These are phyloP conservation scores for sweet orange (Citrus sinensis) DNA, from an alignment of 345 rosid genomes.

Conservation along the genomic window DNA sequence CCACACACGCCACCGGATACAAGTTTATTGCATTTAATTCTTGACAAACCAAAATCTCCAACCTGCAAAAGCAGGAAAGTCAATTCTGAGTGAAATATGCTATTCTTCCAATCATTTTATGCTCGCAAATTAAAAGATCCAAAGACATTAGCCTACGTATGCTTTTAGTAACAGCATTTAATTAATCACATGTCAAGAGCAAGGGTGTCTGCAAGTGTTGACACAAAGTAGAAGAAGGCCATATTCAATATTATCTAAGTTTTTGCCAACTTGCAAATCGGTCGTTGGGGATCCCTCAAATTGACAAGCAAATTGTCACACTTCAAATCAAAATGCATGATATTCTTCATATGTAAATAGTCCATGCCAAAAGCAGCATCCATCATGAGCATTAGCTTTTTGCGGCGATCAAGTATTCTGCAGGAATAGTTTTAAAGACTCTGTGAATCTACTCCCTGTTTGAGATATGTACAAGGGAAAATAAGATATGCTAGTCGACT, in stretches of 20 bases:
- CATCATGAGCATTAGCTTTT: conserved; percentile 63
- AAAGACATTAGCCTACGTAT: not conserved
- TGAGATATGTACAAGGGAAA: not conserved
- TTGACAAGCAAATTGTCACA: conserved; percentile 89
- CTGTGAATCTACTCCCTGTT: no score
- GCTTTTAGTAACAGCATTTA: not conserved
- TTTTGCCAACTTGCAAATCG: conserved; percentile 71
- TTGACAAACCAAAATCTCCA: conserved; percentile 93
- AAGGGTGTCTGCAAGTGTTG: not conserved
- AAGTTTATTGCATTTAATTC: conserved; percentile 78
- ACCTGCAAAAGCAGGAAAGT: conserved; percentile 42
- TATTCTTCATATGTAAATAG: conserved; percentile 75
- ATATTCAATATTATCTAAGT: not conserved
- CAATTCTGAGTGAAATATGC: not conserved
- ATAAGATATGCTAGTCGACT: no score
- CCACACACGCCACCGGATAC: conserved; percentile 94
- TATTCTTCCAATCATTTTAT: not conserved
- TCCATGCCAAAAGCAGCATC: conserved; percentile 99
- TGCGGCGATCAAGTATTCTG: conserved; percentile 78
- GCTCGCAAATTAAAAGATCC: not conserved
- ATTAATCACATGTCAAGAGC: not conserved
- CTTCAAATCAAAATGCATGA: conserved; percentile 94
- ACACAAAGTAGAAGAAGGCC: not conserved
- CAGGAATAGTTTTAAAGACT: not conserved
- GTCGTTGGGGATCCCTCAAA: conserved; percentile 84